phyloP scores from a whole-genome alignment of 2,329 filamentous ascomycete genomes.

The Alternaria hordeiaustralica region DNA sequence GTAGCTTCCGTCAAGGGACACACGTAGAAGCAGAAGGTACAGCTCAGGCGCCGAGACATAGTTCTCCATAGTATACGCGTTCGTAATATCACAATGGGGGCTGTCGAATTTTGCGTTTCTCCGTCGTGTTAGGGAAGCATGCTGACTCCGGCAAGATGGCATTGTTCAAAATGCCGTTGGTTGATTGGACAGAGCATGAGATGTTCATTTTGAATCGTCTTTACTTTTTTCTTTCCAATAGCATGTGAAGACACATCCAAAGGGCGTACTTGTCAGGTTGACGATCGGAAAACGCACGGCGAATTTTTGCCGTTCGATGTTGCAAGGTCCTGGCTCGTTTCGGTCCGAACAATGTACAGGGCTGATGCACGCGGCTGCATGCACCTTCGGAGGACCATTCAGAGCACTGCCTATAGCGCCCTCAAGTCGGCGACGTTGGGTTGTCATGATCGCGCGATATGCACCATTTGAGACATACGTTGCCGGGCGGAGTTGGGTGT shows the following conservation, averaged over 20 bases:
- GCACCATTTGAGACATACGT: slow-evolving; percentile 6
- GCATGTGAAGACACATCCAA: neutral
- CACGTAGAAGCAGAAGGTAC: neutral
- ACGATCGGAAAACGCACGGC: neutral
- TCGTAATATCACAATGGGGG: slow-evolving; percentile 7
- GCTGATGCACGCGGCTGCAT: slow-evolving; percentile 6
- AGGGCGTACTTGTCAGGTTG: neutral
- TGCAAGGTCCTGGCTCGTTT: neutral
- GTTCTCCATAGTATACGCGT: slow-evolving; percentile 13
- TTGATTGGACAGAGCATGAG: neutral
- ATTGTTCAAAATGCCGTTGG: slow-evolving; percentile 1
- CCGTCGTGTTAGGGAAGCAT: neutral
- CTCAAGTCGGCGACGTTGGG: slow-evolving; percentile 7
- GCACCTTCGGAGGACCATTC: slow-evolving; percentile 13
- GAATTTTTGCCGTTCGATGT: slow-evolving; percentile 3
- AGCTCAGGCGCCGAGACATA: neutral
- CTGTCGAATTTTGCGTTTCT: slow-evolving; percentile 8
- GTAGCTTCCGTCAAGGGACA: neutral
- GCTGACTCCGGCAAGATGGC: neutral
- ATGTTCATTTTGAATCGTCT: neutral
- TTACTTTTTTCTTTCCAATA: neutral
- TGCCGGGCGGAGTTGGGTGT: slow-evolving; percentile 10
- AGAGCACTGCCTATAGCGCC: slow-evolving; percentile 20
- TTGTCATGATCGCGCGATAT: slow-evolving; percentile 3
- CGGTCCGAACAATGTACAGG: slow-evolving; percentile 8